phyloP scores from a whole-genome alignment of 208 protist genomes.

The Trypanosoma vivax region DNA sequence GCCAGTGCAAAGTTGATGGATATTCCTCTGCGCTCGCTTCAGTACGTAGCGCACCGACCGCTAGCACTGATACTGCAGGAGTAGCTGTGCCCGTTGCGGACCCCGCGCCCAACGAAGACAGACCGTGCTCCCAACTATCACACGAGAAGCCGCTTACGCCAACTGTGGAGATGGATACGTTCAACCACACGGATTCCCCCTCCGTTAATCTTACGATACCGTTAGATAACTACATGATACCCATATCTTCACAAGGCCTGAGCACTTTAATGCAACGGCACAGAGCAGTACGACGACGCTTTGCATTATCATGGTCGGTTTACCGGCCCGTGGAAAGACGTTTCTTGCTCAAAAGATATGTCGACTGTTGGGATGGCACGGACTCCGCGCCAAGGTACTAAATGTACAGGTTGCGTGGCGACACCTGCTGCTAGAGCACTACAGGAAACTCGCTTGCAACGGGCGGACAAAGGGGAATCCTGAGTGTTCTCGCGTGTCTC shows the following conservation, averaged over 20 bases:
- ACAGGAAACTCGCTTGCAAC: background rate
- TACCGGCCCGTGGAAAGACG: slow-evolving; percentile 87
- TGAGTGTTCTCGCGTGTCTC: no score
- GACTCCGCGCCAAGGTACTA: slow-evolving; percentile 51
- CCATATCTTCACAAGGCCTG: slow-evolving; percentile 55
- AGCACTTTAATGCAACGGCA: slow-evolving; percentile 46
- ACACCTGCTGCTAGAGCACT: slow-evolving; percentile 41
- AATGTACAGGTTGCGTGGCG: slow-evolving; percentile 77
- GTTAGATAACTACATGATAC: slow-evolving; percentile 47
- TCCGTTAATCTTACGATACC: slow-evolving; percentile 6
- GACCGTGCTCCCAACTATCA: background rate
- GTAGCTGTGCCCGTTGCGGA: background rate
- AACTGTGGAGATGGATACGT: background rate
- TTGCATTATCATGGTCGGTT: slow-evolving; percentile 84
- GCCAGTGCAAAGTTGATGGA: no score
- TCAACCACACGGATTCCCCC: background rate
- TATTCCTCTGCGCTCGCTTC: no score
- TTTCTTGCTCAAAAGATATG: slow-evolving; percentile 89
- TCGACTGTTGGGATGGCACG: slow-evolving; percentile 80
- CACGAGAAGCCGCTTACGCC: background rate
- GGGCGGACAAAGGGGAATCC: no score
- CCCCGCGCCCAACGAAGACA: background rate
- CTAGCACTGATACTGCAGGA: no score
- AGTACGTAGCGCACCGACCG: no score
- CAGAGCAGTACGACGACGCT: slow-evolving; percentile 46